These are phyloP conservation scores for Malania oleifera DNA, from an alignment of 164 flowering plant genomes.

Conservation along the genomic window DNA sequence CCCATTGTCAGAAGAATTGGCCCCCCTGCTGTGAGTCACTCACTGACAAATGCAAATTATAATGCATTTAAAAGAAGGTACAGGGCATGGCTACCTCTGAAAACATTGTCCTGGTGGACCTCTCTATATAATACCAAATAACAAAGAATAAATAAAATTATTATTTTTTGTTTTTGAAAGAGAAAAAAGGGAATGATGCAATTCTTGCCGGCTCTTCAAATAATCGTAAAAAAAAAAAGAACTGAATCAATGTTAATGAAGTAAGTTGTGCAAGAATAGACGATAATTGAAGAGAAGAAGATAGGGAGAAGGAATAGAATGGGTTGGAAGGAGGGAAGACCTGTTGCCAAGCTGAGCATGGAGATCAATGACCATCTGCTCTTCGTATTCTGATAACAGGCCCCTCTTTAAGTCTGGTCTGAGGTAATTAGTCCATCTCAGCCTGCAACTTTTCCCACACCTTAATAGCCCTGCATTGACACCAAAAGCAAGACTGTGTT, in stretches of 20 bases:
- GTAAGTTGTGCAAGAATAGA: not conserved
- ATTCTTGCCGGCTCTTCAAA: not conserved
- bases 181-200: no score
- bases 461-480: constrained; percentile 47
- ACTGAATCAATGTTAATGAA: no score
- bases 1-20: no score
- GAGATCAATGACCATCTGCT: constrained; percentile 65
- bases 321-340: constrained; percentile 15
- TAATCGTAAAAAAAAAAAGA: not conserved
- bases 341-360: constrained; percentile 73
- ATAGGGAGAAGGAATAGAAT: not conserved
- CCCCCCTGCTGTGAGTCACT: no score
- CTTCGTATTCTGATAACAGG: constrained; percentile 56
- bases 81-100: not conserved
- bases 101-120: not conserved
- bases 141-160: no score
- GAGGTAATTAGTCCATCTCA: constrained; percentile 69
- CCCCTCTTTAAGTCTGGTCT: constrained; percentile 78
- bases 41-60: no score
- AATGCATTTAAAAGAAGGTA: not conserved
- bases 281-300: not conserved
- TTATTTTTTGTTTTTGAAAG: no score
- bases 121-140: no score
- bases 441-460: constrained; percentile 71
- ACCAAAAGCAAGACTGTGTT: not conserved